A percentile compares a stretch with the other conserved stretches of the same genome.
phyloP scores from a whole-genome alignment of 208 protist genomes.

The Leishmania mexicana region DNA sequence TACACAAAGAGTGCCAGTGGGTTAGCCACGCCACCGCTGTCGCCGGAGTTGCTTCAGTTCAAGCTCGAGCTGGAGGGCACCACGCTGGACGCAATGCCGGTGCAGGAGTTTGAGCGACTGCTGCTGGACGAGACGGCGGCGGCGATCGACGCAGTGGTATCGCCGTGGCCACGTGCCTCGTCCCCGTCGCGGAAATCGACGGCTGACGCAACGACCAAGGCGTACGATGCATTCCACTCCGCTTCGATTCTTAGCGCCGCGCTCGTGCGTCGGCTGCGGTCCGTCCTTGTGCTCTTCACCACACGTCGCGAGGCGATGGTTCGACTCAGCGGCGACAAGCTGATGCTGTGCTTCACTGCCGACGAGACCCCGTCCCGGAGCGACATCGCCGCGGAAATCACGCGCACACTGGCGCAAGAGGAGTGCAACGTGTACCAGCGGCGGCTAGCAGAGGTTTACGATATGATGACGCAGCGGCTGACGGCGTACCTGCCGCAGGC shows the following conservation, averaged over 20 bases:
- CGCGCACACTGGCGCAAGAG: slow-evolving; percentile 36
- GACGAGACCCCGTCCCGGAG: slow-evolving; percentile 34
- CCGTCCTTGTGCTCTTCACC: slow-evolving; percentile 72
- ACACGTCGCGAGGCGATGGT: slow-evolving; percentile 49
- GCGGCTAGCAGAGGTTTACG: slow-evolving; percentile 42
- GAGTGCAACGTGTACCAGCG: slow-evolving; percentile 52
- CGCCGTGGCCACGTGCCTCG: background rate
- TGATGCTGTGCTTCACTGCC: slow-evolving; percentile 76
- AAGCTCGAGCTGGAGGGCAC: slow-evolving; percentile 74
- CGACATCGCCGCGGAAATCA: slow-evolving; percentile 56
- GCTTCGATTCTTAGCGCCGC: slow-evolving; percentile 52
- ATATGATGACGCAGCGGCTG: slow-evolving; percentile 50
- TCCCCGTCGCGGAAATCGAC: background rate
- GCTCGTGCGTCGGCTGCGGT: slow-evolving; percentile 42
- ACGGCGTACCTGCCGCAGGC: slow-evolving; percentile 50
- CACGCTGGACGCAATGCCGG: slow-evolving; percentile 51
- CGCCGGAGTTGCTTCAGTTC: slow-evolving; percentile 36
- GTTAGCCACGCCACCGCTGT: background rate
- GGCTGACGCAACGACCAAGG: background rate
- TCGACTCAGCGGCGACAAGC: slow-evolving; percentile 50
- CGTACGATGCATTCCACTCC: slow-evolving; percentile 50
- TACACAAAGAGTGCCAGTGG: background rate
- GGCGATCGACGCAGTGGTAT: slow-evolving; percentile 31
- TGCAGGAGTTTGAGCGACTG: slow-evolving; percentile 47
- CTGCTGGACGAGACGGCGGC: slow-evolving; percentile 45